These are phyloP conservation scores for Sanghuangporus baumii DNA, from an alignment of 1,284 basidiomycete species.

Conservation along the genomic window DNA sequence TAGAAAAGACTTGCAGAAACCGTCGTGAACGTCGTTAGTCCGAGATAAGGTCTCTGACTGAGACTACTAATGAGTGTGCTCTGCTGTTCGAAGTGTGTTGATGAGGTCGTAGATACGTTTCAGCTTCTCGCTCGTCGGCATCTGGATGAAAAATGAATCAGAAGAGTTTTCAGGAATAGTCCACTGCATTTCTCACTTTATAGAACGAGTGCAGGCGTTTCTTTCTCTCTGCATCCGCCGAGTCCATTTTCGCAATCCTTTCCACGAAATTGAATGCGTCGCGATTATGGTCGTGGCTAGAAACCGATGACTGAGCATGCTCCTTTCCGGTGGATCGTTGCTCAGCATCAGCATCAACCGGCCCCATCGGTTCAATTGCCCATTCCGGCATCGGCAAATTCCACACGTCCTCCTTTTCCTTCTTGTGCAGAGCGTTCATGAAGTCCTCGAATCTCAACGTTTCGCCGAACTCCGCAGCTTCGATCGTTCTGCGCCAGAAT, in stretches of 20 bases:
- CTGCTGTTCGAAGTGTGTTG: conserved; percentile 19
- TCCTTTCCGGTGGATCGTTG: background rate
- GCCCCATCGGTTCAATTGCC: conserved; percentile 1
- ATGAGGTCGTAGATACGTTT: conserved; percentile 30
- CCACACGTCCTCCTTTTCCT: conserved; percentile 9
- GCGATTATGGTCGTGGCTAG: conserved; percentile 10
- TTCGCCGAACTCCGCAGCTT: conserved; percentile 42
- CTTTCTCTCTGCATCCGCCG: conserved; percentile 34
- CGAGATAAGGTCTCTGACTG: background rate
- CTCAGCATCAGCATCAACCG: background rate
- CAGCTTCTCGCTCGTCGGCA: conserved; percentile 49
- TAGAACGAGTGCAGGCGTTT: conserved; percentile 45
- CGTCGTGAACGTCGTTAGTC: background rate
- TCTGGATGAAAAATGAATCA: conserved; percentile 30
- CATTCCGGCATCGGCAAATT: conserved; percentile 9
- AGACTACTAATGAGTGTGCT: background rate
- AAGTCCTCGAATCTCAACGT: conserved; percentile 45
- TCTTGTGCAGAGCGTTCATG: conserved; percentile 31
- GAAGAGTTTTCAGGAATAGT: background rate
- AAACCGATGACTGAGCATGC: background rate
- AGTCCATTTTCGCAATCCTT: conserved; percentile 36
- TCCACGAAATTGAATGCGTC: conserved; percentile 40
- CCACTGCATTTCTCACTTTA: conserved; percentile 32
- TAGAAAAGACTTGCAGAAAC: background rate
- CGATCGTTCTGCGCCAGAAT: conserved; percentile 50